Conservation (phyloP, 2,329 filamentous ascomycete species). For the Fusarium bulbicola region DNA sequence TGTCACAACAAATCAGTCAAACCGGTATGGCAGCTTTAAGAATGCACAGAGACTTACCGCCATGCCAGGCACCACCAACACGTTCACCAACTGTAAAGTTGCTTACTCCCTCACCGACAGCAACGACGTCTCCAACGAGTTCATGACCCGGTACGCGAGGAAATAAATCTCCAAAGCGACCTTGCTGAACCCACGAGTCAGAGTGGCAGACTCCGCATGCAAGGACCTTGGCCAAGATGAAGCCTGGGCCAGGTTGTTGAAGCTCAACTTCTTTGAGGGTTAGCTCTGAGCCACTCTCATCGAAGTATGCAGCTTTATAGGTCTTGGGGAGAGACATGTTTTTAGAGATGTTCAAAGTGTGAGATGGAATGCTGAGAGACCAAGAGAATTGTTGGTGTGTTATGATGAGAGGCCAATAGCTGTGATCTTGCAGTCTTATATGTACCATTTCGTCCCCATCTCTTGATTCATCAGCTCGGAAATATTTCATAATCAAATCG, state of each 20-base stretch:
- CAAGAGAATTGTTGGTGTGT: neutral
- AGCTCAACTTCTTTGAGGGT: slow-evolving; percentile 67
- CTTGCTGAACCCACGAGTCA: slow-evolving; percentile 60
- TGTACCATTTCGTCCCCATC: rapidly evolving
- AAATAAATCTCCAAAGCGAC: slow-evolving; percentile 62
- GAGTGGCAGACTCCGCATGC: slow-evolving; percentile 78
- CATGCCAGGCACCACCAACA: slow-evolving; percentile 62
- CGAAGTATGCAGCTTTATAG: slow-evolving; percentile 72
- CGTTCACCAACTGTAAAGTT: slow-evolving; percentile 70
- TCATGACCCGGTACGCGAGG: slow-evolving; percentile 76
- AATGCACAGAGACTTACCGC: neutral
- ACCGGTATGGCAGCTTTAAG: rapidly evolving
- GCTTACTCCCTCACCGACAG: slow-evolving; percentile 64
- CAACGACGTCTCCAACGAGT: slow-evolving; percentile 71
- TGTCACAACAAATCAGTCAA: rapidly evolving
- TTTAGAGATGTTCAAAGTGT: neutral
- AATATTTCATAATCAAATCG: rapidly evolving
- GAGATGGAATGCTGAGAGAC: no score
- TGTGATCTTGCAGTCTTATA: neutral
- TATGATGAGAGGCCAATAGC: rapidly evolving
- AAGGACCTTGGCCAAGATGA: slow-evolving; percentile 75
- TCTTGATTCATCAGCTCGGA: neutral
- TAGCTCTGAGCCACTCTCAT: slow-evolving; percentile 60
- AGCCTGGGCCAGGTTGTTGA: slow-evolving; percentile 60
- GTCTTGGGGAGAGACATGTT: slow-evolving; percentile 64